A percentile compares a stretch with the other conserved stretches of the same genome.
Conservation (phyloP, 257 asterid genomes). For the Orobanche coerulescens region DNA sequence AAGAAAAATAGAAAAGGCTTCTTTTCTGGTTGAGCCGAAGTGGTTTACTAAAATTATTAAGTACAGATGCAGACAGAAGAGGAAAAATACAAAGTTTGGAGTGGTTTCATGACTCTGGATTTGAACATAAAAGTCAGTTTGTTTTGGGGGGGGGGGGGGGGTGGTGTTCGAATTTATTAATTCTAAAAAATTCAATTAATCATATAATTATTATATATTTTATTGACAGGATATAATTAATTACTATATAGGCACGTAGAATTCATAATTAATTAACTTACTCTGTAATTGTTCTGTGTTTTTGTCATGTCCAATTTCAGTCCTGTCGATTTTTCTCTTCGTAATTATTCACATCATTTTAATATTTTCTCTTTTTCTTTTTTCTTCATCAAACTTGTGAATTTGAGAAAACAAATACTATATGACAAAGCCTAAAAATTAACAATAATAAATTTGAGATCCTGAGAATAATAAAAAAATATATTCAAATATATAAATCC, state of each 20-base stretch:
- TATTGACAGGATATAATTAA: too few species aligned
- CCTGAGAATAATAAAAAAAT: not conserved
- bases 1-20: constrained; percentile 21
- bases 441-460: not conserved
- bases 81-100: constrained; percentile 15
- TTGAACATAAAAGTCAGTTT: constrained; percentile 11
- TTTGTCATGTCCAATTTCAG: too few species aligned
- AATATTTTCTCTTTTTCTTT: not conserved
- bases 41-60: constrained; percentile 48
- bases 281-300: not conserved
- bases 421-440: not conserved
- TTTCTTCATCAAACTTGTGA: not conserved
- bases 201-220: too few species aligned
- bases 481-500: too few species aligned
- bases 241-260: too few species aligned
- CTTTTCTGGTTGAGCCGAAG: constrained; percentile 50
- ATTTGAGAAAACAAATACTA: too few species aligned
- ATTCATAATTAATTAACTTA: not conserved
- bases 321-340: not conserved
- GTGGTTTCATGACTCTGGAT: constrained; percentile 14
- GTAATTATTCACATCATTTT: not conserved
- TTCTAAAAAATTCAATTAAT: too few species aligned
- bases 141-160: too few species aligned
- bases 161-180: not conserved
- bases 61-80: constrained; percentile 11